Evolutionary conservation across 2,329 filamentous ascomycete genomes (phyloP).

Genomic region (Rasamsonia emersonii): DNA sequence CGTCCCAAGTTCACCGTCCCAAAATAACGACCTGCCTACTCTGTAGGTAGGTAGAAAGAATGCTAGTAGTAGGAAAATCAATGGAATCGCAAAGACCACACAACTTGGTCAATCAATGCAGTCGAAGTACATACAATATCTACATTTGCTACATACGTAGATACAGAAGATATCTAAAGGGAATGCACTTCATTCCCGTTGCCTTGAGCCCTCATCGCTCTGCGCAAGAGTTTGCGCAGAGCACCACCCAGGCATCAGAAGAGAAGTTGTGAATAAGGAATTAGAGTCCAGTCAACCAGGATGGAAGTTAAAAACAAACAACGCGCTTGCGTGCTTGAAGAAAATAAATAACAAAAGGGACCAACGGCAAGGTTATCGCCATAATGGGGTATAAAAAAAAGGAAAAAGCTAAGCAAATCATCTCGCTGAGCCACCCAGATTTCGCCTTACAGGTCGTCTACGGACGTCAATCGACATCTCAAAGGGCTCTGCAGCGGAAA

Average conservation of each 20-base stretch:
- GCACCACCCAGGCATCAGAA: slow-evolving; percentile 7
- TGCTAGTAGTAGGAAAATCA: too few species aligned
- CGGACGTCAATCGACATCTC: neutral
- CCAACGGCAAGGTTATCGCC: slow-evolving; percentile 7
- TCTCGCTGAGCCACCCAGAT: slow-evolving; percentile 1
- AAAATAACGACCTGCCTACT: too few species aligned
- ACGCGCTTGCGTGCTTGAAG: slow-evolving; percentile 4
- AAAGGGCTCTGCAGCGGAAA: neutral
- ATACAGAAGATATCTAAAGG: slow-evolving; percentile 3
- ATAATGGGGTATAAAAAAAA: slow-evolving; percentile 9
- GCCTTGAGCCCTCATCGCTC: too few species aligned
- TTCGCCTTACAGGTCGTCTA: neutral
- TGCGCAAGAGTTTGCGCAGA: too few species aligned
- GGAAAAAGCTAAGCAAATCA: slow-evolving; percentile 1
- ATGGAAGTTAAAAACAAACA: neutral
- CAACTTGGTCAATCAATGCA: too few species aligned
- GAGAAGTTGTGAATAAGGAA: slow-evolving; percentile 9
- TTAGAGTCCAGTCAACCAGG: slow-evolving; percentile 7
- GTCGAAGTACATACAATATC: too few species aligned
- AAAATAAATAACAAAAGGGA: slow-evolving; percentile 4
- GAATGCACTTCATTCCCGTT: too few species aligned
- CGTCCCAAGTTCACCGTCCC: too few species aligned
- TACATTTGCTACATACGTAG: slow-evolving; percentile 4
- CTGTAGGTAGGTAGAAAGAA: too few species aligned
- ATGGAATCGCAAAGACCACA: too few species aligned